Evolutionary conservation across 2,329 filamentous ascomycete genomes (phyloP).

Genomic region (Beauveria medogensis): DNA sequence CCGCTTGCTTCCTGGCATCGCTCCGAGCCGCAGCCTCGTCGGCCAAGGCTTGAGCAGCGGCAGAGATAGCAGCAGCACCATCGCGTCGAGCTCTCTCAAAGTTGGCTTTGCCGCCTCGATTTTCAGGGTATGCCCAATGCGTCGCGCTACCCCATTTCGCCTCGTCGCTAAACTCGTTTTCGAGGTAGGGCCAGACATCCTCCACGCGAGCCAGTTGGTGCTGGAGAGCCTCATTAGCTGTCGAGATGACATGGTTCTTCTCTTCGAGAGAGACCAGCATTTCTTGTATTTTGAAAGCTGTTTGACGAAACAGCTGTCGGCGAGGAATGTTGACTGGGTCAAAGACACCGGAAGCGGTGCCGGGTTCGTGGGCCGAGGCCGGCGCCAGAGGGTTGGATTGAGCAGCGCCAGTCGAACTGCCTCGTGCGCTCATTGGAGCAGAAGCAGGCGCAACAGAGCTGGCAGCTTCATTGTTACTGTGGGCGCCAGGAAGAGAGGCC

Average conservation of each 20-base stretch:
- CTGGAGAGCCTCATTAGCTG: constrained; percentile 81
- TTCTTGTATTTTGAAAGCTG: constrained; percentile 70
- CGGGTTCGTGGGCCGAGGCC: constrained; percentile 35
- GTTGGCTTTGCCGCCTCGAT: constrained; percentile 58
- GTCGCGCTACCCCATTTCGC: constrained; percentile 83
- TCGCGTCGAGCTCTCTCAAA: constrained; percentile 72
- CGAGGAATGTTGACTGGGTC: constrained; percentile 54
- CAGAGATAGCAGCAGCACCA: constrained; percentile 68
- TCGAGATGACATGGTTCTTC: constrained; percentile 93
- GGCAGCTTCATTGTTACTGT: constrained; percentile 35
- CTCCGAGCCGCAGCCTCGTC: constrained; percentile 78
- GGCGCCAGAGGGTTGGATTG: constrained; percentile 28
- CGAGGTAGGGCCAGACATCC: constrained; percentile 77
- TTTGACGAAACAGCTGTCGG: constrained; percentile 68
- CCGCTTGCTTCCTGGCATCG: constrained; percentile 75
- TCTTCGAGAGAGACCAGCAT: constrained; percentile 90
- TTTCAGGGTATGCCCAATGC: constrained; percentile 94
- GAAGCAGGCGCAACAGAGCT: constrained; percentile 35
- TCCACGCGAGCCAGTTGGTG: constrained; percentile 80
- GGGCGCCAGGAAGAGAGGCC: constrained; percentile 38
- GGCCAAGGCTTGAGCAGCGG: constrained; percentile 67
- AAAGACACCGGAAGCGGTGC: constrained; percentile 36
- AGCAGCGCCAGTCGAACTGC: constrained; percentile 35
- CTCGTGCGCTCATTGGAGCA: constrained; percentile 41
- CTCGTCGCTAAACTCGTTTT: constrained; percentile 87